Evolutionary conservation across 139 green algal genomes (phyloP), one percentile per base, ranked within the genome.

Genomic region (Microglena sp.): DNA sequence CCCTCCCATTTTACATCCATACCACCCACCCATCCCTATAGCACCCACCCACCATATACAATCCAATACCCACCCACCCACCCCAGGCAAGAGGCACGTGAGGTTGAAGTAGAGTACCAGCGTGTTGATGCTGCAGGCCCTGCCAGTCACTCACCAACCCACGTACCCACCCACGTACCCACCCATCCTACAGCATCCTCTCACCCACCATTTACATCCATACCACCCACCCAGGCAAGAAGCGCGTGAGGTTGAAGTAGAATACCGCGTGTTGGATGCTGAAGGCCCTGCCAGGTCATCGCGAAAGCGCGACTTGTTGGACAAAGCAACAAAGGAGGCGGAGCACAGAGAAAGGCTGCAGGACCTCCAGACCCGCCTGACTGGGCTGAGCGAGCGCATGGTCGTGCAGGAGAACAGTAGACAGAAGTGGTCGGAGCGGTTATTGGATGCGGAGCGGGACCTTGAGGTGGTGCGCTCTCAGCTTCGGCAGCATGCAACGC

Each of bases 321-420:
- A 92, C 60, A 85, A 84, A 60, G 78, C 78, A 2, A 86, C 81
- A 3, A 92, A 92, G 67, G 85, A 91, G 76, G 85, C 86, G 1
- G 86, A 92, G 79, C 83, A 92, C 75, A 66, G 86, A 1, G 83
- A 92, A 71, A 62, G 74, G 62, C 65, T 92, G 35, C 68, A 71
- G 54, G 64, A 71, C 50, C 33, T 69, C 53, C 62, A 74, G 54
- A 43, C 60, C 45, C 60, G 78, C 30, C 60, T 80, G 4, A 45
- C 70, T 4, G 30, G 40, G 3, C 54, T 63, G 33, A 63, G 65
- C 32, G 77, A 78, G 57, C 65, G 77, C 32, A 50, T 74, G 33
- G 26, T 45, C 0, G 50, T 33, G 15, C 70, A 82, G 54, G 62
- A 82, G 50, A 62, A 40, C 26, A 59, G 55, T 27, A 11, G 29